Conservation (phyloP, 129 eudicot species). For the Calendula officinalis region DNA sequence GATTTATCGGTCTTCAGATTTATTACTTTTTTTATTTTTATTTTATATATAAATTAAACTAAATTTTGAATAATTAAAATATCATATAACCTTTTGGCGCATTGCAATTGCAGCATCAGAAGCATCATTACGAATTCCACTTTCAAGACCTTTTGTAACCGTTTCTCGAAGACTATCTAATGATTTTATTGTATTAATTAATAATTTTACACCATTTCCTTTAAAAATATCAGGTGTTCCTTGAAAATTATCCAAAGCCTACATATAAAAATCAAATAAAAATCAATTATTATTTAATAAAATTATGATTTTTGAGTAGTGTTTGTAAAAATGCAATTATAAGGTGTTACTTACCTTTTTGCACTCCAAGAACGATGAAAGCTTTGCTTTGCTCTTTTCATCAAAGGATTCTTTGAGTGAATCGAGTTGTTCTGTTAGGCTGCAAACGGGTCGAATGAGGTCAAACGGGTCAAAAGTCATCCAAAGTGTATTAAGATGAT, state of each 20-base stretch:
- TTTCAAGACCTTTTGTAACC: constrained; percentile 79
- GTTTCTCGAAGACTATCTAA: constrained; percentile 56
- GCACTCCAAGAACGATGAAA: constrained; percentile 68
- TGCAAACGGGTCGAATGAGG: constrained; percentile 31
- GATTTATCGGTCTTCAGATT: not conserved
- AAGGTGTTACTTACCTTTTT: constrained; percentile 52
- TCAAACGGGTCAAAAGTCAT: not conserved
- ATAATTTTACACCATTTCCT: constrained; percentile 41
- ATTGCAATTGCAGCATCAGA: constrained; percentile 92
- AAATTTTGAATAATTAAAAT: not conserved
- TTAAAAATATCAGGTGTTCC: constrained; percentile 34
- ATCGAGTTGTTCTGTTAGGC: constrained; percentile 89
- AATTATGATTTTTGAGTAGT: not conserved
- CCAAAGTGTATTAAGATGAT: not conserved
- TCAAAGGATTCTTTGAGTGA: constrained; percentile 80
- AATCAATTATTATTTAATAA: constrained; percentile 8
- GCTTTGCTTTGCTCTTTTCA: constrained; percentile 49
- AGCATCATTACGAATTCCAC: constrained; percentile 95
- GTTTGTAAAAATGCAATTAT: too few relatives aligned
- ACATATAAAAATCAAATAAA: constrained; percentile 4
- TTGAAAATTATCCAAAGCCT: constrained; percentile 69
- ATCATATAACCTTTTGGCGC: constrained; percentile 81
- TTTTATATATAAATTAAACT: not conserved
- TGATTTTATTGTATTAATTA: constrained; percentile 55
- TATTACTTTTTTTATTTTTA: not conserved